Conservation (phyloP, 2,329 filamentous ascomycete genomes). For the Stagonosporopsis rhizophila region DNA sequence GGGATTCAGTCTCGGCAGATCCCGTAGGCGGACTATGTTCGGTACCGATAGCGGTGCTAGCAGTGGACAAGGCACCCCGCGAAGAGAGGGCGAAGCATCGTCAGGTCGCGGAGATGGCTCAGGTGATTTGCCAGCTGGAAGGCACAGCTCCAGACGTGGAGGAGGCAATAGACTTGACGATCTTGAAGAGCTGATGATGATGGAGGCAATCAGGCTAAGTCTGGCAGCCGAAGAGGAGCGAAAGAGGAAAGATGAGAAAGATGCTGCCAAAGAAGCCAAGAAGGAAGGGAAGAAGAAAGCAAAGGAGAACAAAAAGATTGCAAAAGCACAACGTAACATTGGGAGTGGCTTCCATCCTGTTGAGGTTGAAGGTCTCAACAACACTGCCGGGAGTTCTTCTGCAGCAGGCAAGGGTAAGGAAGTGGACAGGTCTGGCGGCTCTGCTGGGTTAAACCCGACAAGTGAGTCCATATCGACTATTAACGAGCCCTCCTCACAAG, state of each 20-base stretch:
- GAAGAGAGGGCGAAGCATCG: slow-evolving; percentile 43
- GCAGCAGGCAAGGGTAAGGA: slow-evolving; percentile 57
- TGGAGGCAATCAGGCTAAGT: slow-evolving; percentile 90
- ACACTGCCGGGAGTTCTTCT: slow-evolving; percentile 37
- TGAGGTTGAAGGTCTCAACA: slow-evolving; percentile 60
- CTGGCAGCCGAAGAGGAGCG: slow-evolving; percentile 93
- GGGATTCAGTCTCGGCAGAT: slow-evolving; percentile 57
- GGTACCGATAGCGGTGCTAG: slow-evolving; percentile 54
- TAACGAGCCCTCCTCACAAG: slow-evolving; percentile 44
- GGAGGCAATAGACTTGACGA: slow-evolving; percentile 75
- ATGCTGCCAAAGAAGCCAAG: slow-evolving; percentile 81
- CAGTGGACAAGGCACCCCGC: slow-evolving; percentile 55
- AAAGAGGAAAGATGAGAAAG: slow-evolving; percentile 84
- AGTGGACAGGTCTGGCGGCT: slow-evolving; percentile 50
- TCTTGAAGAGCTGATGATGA: slow-evolving; percentile 97
- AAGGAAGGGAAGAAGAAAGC: slow-evolving; percentile 80
- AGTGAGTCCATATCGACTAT: slow-evolving; percentile 53
- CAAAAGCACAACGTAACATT: slow-evolving; percentile 70
- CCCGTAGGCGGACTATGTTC: slow-evolving; percentile 61
- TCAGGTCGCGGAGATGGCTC: slow-evolving; percentile 44
- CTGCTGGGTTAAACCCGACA: slow-evolving; percentile 51
- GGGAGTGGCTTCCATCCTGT: slow-evolving; percentile 56
- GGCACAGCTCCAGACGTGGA: slow-evolving; percentile 62
- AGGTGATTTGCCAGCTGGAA: slow-evolving; percentile 49
- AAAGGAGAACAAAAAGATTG: slow-evolving; percentile 69